Conservation (phyloP, 2,329 filamentous ascomycete species). For the Rutstroemia sp. region DNA sequence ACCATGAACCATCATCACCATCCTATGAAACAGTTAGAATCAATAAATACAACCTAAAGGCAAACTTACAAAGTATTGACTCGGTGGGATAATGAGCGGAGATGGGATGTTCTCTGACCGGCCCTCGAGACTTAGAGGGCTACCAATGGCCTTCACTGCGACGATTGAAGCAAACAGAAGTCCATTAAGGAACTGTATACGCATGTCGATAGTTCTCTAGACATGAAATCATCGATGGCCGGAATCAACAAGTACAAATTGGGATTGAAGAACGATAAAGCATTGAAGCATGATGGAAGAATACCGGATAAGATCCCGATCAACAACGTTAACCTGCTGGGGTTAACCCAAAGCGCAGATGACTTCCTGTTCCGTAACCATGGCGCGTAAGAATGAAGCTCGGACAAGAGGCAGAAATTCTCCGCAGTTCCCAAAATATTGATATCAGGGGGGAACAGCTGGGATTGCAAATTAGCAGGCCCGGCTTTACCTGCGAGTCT, state of each 20-base stretch:
- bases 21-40: constrained; percentile 35
- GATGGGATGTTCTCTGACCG: constrained; percentile 7
- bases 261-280: background rate
- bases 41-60: background rate
- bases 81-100: constrained; percentile 15
- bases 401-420: background rate
- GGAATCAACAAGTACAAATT: background rate
- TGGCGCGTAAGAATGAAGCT: background rate
- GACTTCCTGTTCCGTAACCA: too few relatives aligned
- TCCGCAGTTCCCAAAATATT: background rate
- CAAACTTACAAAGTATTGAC: constrained; percentile 17
- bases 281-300: background rate
- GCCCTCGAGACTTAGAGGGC: background rate
- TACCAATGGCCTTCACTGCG: background rate
- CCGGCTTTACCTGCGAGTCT: background rate
- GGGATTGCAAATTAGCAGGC: constrained; percentile 3
- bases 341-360: too few relatives aligned
- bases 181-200: background rate
- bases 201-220: constrained; percentile 4
- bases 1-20: constrained; percentile 64
- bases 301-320: background rate
- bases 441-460: background rate
- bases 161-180: background rate
- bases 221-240: constrained; percentile 3
- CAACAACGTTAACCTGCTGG: background rate